Base-by-base conservation (phyloP, 257 asterid species). In the Solanum dulcamara region DNA sequence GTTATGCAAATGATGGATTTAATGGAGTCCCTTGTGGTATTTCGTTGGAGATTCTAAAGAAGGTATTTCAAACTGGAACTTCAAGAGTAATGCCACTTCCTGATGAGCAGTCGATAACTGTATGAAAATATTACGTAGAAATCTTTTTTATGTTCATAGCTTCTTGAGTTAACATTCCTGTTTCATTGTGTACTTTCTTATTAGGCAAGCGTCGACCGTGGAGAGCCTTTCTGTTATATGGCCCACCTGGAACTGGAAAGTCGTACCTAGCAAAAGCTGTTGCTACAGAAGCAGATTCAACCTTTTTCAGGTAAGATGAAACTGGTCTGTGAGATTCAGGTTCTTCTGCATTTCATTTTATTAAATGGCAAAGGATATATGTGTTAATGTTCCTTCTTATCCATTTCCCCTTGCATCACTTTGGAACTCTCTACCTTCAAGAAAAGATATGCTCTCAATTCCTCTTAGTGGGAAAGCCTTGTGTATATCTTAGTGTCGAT, bases 231-330 rank as follows among this genome's bases (percentile, higher is more conserved):
- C 90, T 92, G 64, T 71, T 92, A 50, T 92, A 92, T 37, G 93
- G 93, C 72, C 94, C 94, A 24, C 94, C 94, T 74, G 94, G 93
- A 81, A 92, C 94, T 55, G 94, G 94, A 86, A 92, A 92, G 88
- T 92, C 93, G 5, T 92, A 91, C 84, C 86, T 92, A 86, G 92
- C 94, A 67, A 92, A 92, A 85, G 94, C 94, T 75, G 92, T 92
- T 86, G 94, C 94, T 74, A 92, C 94, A 5, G 94, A 90, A 86
- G 91, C 93, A 13, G 94, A 90, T 79, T 92, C 95, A 3, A 92
- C 92, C 30, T 91, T 92, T 85, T 90, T 92, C 90, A 91, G 95
- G 95, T 92, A 28, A 30, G 62, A 5, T 48, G 5, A 77, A 77
- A 28, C 60, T 28, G 64, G 62, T 77, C 5, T 10, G 62, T 10